These are phyloP conservation scores for Reutealis trisperma DNA, from an alignment of 345 rosid genomes.

Conservation along the genomic window DNA sequence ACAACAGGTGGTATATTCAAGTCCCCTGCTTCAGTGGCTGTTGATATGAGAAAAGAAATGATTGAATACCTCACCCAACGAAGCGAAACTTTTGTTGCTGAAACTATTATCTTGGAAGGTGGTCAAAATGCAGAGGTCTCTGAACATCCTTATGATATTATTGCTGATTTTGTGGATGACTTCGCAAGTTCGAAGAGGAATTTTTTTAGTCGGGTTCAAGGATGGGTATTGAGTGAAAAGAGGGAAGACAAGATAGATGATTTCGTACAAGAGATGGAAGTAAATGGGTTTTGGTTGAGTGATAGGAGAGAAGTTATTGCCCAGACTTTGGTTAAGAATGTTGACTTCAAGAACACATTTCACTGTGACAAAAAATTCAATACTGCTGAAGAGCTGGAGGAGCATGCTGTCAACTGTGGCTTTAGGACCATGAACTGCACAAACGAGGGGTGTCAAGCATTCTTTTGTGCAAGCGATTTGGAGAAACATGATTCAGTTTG, in stretches of 20 bases:
- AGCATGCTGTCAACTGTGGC: conserved; percentile 50
- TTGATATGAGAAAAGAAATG: conserved; percentile 72
- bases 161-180: conserved; percentile 70
- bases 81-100: conserved; percentile 79
- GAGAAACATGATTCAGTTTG: conserved; percentile 72
- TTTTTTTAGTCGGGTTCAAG: conserved; percentile 72
- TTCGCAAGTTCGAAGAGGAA: conserved; percentile 71
- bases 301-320: conserved; percentile 62
- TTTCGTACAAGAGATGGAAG: conserved; percentile 81
- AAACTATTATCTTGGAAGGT: conserved; percentile 58
- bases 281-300: conserved; percentile 69
- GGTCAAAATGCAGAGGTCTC: conserved; percentile 47
- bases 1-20: conserved; percentile 80
- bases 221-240: conserved; percentile 80
- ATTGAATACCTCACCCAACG: conserved; percentile 59
- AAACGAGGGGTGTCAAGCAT: conserved; percentile 66
- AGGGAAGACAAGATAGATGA: conserved; percentile 92
- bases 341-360: conserved; percentile 62
- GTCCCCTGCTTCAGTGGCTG: conserved; percentile 75
- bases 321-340: conserved; percentile 65
- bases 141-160: conserved; percentile 70
- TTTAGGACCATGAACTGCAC: conserved; percentile 63
- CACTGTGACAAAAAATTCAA: conserved; percentile 70
- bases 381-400: conserved; percentile 48
- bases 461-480: conserved; percentile 52